A percentile compares a stretch with the other conserved stretches of the same genome.
phyloP scores from a whole-genome alignment of 352 stramenopile genomes.

The Globisporangium nodosum region DNA sequence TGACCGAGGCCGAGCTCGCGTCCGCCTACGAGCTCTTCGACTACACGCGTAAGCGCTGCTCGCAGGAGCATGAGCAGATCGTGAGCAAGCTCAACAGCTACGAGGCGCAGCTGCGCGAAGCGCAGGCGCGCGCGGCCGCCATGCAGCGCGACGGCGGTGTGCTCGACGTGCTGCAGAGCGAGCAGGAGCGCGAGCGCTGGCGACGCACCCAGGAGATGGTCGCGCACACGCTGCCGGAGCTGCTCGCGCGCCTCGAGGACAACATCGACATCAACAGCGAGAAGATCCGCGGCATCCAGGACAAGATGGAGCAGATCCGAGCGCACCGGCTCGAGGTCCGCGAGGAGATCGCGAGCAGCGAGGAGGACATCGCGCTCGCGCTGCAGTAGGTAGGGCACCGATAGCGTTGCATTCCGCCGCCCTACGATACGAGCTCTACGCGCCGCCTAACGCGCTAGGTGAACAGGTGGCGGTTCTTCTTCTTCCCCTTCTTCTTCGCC shows the following conservation, averaged over 20 bases:
- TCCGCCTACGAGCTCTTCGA: constrained; percentile 58
- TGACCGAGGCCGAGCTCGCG: constrained; percentile 55
- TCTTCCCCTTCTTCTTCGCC: constrained; percentile 85
- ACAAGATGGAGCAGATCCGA: constrained; percentile 50
- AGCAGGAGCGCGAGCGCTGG: constrained; percentile 39
- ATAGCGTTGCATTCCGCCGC: not conserved
- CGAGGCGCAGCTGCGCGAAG: constrained; percentile 25
- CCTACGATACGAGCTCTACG: not conserved
- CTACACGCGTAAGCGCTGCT: constrained; percentile 38
- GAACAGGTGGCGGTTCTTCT: constrained; percentile 79
- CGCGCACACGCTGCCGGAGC: constrained; percentile 35
- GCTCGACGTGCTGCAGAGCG: constrained; percentile 19
- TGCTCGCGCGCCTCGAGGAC: constrained; percentile 46
- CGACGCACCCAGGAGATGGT: constrained; percentile 52
- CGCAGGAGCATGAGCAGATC: constrained; percentile 42
- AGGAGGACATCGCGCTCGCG: constrained; percentile 54
- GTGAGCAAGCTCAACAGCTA: constrained; percentile 38
- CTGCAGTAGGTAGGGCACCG: constrained; percentile 15
- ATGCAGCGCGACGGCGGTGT: constrained; percentile 14
- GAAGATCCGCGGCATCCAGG: constrained; percentile 52
- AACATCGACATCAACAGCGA: constrained; percentile 60
- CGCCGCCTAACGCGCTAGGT: constrained; percentile 10
- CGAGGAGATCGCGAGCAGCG: constrained; percentile 50
- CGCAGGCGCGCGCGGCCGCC: constrained; percentile 19
- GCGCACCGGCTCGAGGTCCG: constrained; percentile 40